Evolutionary conservation across 1,284 basidiomycete genomes (phyloP).

Genomic region (Veloporphyrellus conicus): DNA sequence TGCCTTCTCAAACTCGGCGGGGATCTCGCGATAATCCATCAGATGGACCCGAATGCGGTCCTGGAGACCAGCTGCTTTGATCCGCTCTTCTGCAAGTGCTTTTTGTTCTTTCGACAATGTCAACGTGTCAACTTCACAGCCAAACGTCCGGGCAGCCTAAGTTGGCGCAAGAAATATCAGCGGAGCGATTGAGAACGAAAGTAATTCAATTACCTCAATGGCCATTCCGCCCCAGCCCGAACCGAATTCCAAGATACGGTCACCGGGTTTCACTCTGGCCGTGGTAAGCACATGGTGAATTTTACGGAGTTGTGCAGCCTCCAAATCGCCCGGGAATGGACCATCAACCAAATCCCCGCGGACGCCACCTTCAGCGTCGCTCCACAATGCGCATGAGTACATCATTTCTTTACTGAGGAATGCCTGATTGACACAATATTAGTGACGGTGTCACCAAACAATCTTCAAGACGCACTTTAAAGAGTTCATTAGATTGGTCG

Average conservation of each 20-base stretch:
- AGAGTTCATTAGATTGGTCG: slow-evolving; percentile 81
- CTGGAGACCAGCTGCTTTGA: slow-evolving; percentile 67
- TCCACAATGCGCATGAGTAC: slow-evolving; percentile 85
- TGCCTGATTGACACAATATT: slow-evolving; percentile 42
- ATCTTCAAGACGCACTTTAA: slow-evolving; percentile 47
- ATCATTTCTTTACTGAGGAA: slow-evolving; percentile 90
- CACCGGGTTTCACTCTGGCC: slow-evolving; percentile 71
- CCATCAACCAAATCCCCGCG: slow-evolving; percentile 57
- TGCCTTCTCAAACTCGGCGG: slow-evolving; percentile 66
- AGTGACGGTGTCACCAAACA: slow-evolving; percentile 28
- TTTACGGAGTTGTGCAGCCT: slow-evolving; percentile 79
- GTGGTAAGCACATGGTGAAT: slow-evolving; percentile 73
- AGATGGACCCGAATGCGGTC: slow-evolving; percentile 77
- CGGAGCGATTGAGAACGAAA: neutral
- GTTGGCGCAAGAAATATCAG: slow-evolving; percentile 9
- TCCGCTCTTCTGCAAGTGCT: slow-evolving; percentile 76
- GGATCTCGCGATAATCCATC: slow-evolving; percentile 82
- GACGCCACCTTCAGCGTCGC: slow-evolving; percentile 65
- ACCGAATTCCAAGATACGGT: slow-evolving; percentile 87
- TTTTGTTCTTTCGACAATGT: slow-evolving; percentile 87
- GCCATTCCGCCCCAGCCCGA: slow-evolving; percentile 89
- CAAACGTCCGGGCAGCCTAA: slow-evolving; percentile 63
- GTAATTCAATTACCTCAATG: slow-evolving; percentile 60
- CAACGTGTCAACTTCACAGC: slow-evolving; percentile 82
- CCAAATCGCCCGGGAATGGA: slow-evolving; percentile 61